Base-by-base conservation (phyloP, 2,329 filamentous ascomycete species). In the Nannizziopsis barbatae region DNA sequence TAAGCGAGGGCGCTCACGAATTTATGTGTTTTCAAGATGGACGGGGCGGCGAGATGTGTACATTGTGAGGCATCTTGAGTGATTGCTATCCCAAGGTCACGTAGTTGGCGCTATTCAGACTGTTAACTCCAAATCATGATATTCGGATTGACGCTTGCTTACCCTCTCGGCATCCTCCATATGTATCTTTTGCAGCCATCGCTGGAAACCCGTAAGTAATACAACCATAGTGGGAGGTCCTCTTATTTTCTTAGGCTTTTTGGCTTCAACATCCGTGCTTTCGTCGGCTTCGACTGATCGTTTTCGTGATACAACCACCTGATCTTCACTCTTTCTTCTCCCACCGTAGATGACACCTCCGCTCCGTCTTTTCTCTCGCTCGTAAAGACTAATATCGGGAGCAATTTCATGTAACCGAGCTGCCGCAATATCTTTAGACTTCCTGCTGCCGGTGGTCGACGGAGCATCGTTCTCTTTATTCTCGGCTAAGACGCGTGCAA, bases 291-390 rank as follows among this genome's bases (percentile, higher is more conserved):
- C 68, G 2, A 66, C 61, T 22, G 66, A 68, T 35, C 67, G 62
- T 51, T 65, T 70, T 61, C 56, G 67, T 68, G 46, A 53, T 52
- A 14, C 59, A 59, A 33, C 60, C 55, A 31, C 58, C 43, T 11
- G 61, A 49, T 40, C 66, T 58, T 41, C 68, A 15, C 58, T 71
- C 55, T 66, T 70, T 20, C 70, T 66, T 55, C 73, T 63, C 11
- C 76, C 74, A 22, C 79, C 79, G 55, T 81, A 76, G 9, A 78
- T 69, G 2, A 83, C 76, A 36, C 80, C 80, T 11, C 80, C 80
- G 40, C 76, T 77, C 15, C 92, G 80, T 69, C 94, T 95, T 71
- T 79, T 87, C 68, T 98, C 92, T 62, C 92, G 95, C 60, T 96
- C 84, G 60, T 92, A 98, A 30, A 93, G 71, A 1, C 83, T 83